phyloP scores from a whole-genome alignment of 306 rosid genomes.

The Comarum palustre region DNA sequence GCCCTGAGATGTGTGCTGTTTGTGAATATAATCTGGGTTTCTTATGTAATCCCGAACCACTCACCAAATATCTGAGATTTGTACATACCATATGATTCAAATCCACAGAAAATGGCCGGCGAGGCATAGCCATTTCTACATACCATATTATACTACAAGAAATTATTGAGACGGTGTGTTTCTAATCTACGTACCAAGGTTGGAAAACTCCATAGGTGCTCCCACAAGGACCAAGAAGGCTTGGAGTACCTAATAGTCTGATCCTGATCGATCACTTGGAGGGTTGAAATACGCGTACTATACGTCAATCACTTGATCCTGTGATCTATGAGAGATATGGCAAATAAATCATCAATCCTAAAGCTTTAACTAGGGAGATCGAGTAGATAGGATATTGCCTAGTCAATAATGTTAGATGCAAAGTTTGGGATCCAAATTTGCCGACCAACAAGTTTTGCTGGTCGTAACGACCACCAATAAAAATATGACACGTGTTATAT shows the following conservation, averaged over 20 bases:
- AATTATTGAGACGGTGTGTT: neutral
- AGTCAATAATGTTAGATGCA: conserved; percentile 22
- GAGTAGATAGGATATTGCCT: neutral
- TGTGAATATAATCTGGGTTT: neutral
- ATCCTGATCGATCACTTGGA: no score
- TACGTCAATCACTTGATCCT: no score
- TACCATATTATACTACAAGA: neutral
- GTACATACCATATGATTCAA: neutral
- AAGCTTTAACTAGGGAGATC: neutral
- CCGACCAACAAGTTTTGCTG: no score
- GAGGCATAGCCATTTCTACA: neutral
- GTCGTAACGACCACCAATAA: no score
- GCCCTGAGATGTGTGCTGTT: conserved; percentile 9
- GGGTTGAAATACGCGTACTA: no score
- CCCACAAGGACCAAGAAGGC: no score
- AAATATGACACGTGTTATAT: no score
- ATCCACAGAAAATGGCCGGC: neutral
- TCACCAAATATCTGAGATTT: conserved; percentile 6
- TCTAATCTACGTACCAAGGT: no score
- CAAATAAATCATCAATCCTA: neutral
- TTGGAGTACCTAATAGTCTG: no score
- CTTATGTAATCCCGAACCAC: neutral
- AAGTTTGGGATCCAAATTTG: no score
- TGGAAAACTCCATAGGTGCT: no score
- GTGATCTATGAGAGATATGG: neutral